Conservation (phyloP, 202 grass and related monocot species). For the Bolboschoenoplectus hybrid region DNA sequence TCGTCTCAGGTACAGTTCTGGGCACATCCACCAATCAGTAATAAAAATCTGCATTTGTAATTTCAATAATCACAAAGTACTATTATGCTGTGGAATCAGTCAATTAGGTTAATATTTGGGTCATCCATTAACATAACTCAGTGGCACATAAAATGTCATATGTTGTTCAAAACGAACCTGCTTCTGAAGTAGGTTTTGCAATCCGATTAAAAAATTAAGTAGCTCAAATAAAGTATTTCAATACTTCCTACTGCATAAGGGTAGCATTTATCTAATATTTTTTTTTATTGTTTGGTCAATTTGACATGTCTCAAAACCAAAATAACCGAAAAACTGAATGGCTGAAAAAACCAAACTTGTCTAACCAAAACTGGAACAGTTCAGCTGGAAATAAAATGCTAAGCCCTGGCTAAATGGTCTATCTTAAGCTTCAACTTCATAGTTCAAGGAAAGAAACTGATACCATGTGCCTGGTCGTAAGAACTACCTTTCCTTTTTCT, state of each 20-base stretch:
- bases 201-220: neutral
- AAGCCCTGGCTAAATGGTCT: neutral
- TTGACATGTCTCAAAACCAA: neutral
- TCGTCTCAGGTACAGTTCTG: slow-evolving; percentile 89
- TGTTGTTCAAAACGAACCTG: neutral
- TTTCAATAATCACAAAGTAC: slow-evolving; percentile 40
- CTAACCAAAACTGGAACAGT: neutral
- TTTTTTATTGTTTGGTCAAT: slow-evolving; percentile 18
- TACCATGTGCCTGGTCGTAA: neutral
- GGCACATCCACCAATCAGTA: slow-evolving; percentile 95
- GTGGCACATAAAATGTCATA: neutral
- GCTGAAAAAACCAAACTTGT: neutral
- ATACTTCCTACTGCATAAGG: neutral
- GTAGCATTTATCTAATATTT: slow-evolving; percentile 4
- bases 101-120: slow-evolving; percentile 2
- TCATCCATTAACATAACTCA: slow-evolving; percentile 18
- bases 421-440: slow-evolving; percentile 20
- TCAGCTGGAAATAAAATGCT: neutral
- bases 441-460: neutral
- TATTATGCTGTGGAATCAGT: neutral
- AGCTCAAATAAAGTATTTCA: slow-evolving; percentile 11
- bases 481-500: neutral
- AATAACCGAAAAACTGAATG: slow-evolving; percentile 3
- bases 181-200: slow-evolving; percentile 8
- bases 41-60: slow-evolving; percentile 85